Evolutionary conservation across 2,329 filamentous ascomycete species (phyloP).

Genomic region (Cordyceps javanica): DNA sequence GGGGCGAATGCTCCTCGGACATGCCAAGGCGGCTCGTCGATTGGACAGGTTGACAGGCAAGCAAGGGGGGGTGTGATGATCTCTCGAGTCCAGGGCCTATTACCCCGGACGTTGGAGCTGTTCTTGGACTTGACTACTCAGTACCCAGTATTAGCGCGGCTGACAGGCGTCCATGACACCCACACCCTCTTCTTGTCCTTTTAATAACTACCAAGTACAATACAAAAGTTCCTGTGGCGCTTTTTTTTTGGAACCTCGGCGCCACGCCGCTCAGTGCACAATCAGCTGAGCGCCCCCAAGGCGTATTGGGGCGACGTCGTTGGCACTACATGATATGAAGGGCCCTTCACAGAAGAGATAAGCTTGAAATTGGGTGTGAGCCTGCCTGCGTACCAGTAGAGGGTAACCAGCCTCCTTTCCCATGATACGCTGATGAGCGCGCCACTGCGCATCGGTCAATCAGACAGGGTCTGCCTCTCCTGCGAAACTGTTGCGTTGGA

Average conservation of each 20-base stretch:
- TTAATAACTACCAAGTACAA: no score
- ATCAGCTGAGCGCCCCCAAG: not conserved
- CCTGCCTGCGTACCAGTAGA: no score
- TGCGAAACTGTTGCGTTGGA: no score
- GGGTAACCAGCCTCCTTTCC: no score
- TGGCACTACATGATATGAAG: not conserved
- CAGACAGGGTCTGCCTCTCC: no score
- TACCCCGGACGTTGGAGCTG: not conserved
- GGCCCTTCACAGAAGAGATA: not conserved
- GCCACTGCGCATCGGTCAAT: no score
- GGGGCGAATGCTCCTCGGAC: not conserved
- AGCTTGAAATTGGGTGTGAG: not conserved
- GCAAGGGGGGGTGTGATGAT: not conserved
- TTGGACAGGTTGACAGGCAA: not conserved
- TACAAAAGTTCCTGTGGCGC: conserved; percentile 4
- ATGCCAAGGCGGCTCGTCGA: not conserved
- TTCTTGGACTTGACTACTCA: no score
- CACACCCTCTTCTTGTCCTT: not conserved
- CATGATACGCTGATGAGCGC: no score
- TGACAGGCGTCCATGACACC: not conserved
- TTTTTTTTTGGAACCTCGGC: not conserved
- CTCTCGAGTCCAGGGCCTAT: not conserved
- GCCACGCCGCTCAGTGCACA: not conserved
- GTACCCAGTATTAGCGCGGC: not conserved
- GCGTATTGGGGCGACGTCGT: not conserved